phyloP scores from a whole-genome alignment of 495 filamentous ascomycete species.

The Zalerion maritima region DNA sequence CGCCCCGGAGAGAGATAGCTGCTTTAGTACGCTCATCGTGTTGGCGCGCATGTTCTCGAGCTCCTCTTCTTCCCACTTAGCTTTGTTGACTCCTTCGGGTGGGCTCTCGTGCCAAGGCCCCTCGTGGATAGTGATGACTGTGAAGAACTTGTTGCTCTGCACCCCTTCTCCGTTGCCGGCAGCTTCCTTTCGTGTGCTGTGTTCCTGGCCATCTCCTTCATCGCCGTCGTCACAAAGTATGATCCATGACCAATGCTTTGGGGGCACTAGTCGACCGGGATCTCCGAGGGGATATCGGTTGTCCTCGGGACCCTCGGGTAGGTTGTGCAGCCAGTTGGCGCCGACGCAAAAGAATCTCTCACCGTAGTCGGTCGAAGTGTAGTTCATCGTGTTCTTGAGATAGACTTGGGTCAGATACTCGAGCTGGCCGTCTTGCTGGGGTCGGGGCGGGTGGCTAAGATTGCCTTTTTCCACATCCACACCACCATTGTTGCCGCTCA shows the following conservation, averaged over 20 bases:
- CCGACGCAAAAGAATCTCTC: constrained; percentile 53
- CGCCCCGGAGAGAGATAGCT: constrained; percentile 38
- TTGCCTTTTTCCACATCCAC: too few species aligned
- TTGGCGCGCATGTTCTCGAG: constrained; percentile 50
- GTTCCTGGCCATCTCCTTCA: constrained; percentile 6
- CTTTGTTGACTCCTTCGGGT: constrained; percentile 17
- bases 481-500: too few species aligned
- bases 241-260: constrained; percentile 57
- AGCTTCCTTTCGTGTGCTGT: neutral
- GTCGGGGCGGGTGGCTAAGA: too few species aligned
- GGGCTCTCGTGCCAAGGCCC: constrained; percentile 38
- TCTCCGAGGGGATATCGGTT: constrained; percentile 7
- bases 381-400: constrained; percentile 23
- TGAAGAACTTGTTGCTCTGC: constrained; percentile 5
- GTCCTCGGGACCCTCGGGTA: constrained; percentile 14
- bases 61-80: constrained; percentile 17
- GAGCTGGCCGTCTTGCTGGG: neutral
- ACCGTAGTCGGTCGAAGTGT: constrained; percentile 24
- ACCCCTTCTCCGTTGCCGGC: neutral
- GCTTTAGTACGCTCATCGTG: constrained; percentile 52
- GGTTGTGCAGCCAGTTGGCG: constrained; percentile 62
- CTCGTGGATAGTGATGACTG: constrained; percentile 65
- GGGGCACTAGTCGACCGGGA: constrained; percentile 15
- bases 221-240: constrained; percentile 66
- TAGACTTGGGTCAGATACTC: constrained; percentile 14